Base-by-base conservation (phyloP, 805 yeast species). In the Wickerhamiella occidentalis region DNA sequence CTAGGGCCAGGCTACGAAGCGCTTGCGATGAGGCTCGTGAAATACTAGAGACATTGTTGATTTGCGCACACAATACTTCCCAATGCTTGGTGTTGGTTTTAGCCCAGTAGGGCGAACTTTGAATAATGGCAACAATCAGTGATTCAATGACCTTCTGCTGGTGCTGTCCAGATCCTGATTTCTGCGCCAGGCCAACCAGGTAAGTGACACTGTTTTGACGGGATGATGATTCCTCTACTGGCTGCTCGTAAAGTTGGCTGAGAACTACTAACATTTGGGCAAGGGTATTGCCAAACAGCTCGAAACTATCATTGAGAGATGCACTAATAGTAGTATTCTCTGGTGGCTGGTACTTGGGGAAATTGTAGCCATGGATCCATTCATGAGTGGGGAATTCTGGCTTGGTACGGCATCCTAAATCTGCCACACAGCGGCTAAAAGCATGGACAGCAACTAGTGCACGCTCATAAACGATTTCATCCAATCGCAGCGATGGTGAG, bases 21-120 rank as follows among this genome's bases (percentile, higher is more conserved):
- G 94, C 76, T 41, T 68, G 69, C 9, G 78, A 68, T 0, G 92
- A 76, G 28, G 87, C 81, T 15, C 68, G 65, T 1, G 87, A 72
- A 7, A 88, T 77, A n/a, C 72, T 67, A 54, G 80, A 80, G 1
- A 73, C 69, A 62, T 87, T 94, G 1, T 81, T 77, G 2, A 85
- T 76, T 60, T 87, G 86, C 50, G 85, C 72, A 37, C 88, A 79
- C 13, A 92, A 67, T 2, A 86, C 68, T 51, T 90, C 97, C 22
- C 88, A 76, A 1, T 82, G 68, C 28, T 76, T 73, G 50, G 82
- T 73, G 58, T 80, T 79, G 9, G 78, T 75, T 1, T 80, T 70
- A 0, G 71, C 64, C 56, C 83, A 75, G 78, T 88, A 82, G 0
- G 97, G 92, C 40, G 82, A 68, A 1, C 82, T 71, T 26, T 84